Evolutionary conservation across 208 protist species (phyloP).

Genomic region (Trypanosoma brucei): DNA sequence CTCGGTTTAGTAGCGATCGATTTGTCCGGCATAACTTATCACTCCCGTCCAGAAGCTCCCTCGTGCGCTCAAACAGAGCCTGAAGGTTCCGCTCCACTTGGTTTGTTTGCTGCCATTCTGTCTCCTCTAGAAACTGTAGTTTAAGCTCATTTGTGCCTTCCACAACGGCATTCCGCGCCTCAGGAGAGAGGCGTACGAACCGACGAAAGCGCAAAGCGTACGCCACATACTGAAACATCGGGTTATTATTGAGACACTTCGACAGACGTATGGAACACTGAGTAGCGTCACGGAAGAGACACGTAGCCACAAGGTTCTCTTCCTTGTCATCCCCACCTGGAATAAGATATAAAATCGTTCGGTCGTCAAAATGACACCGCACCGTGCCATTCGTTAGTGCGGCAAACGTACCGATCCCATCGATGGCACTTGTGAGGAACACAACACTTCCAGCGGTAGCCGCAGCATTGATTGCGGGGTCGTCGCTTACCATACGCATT

Average conservation of each 20-base stretch:
- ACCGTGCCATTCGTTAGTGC: constrained; percentile 77
- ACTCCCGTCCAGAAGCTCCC: constrained; percentile 32
- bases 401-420: constrained; percentile 72
- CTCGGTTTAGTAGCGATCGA: constrained; percentile 26
- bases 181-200: constrained; percentile 24
- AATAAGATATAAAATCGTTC: constrained; percentile 66
- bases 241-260: constrained; percentile 48
- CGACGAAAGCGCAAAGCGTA: constrained; percentile 71
- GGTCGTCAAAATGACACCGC: constrained; percentile 76
- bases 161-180: constrained; percentile 6
- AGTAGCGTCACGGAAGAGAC: constrained; percentile 65
- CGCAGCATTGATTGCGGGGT: constrained; percentile 11
- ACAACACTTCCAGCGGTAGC: constrained; percentile 32
- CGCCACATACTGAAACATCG: constrained; percentile 55
- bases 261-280: constrained; percentile 47
- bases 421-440: constrained; percentile 59
- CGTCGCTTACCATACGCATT: constrained; percentile 17
- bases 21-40: constrained; percentile 34
- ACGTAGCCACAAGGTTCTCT: constrained; percentile 45
- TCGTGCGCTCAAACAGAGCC: constrained; percentile 11
- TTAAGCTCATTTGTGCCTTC: constrained; percentile 8
- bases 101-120: constrained; percentile 12
- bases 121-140: constrained; percentile 18
- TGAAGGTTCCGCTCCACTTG: constrained; percentile 14
- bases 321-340: constrained; percentile 63